Evolutionary conservation across 257 asterid species (phyloP), one percentile per base, ranked within the genome.

Genomic region (Lycium ferocissimum): DNA sequence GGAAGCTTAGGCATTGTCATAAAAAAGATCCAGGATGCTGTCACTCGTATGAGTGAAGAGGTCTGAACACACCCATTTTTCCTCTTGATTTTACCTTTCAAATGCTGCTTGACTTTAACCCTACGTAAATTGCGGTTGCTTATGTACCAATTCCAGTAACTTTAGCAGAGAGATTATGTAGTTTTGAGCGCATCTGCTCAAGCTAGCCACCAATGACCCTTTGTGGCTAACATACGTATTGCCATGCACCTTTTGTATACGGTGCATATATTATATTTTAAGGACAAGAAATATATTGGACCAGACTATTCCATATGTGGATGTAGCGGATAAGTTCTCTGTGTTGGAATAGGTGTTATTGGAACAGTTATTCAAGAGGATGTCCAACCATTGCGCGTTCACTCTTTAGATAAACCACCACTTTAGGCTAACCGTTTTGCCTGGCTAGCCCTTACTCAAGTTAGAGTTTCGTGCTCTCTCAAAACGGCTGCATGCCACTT

Each of bases 11-110:
- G 89, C 22, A 80, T 88, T 65, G 80, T 83, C 51, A 81, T 90
- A 66, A 87, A 84, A 85, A 90, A 83, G 86, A 82, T 88, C 69
- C 91, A 88, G 81, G 85, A 85, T 76, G 87, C 90, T 56, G 84
- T 88, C 85, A 65, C 82, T 70, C 58, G 7, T 22, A 88, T 90
- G 88, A 87, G 84, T 85, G 87, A 88, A 81, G 85, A 86, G 91
- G 92, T 90, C 45, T 54, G 87, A 38, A 5, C 40, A 5, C 18
- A 4, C 20, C 12, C 20, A 12, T 35, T 13, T 63, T 59, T 35
- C 47, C 73, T 66, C 9, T 4, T 6, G 73, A 66, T 26, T 65
- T 26, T 26, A 10, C 72, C 18, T 26, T 65, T 65, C 43, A 66
- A 66, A 33, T 66, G 45, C 47, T 35, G 45, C 47, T 66, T 12